Base-by-base conservation (phyloP, 257 asterid species). In the Marsdenia floribunda region DNA sequence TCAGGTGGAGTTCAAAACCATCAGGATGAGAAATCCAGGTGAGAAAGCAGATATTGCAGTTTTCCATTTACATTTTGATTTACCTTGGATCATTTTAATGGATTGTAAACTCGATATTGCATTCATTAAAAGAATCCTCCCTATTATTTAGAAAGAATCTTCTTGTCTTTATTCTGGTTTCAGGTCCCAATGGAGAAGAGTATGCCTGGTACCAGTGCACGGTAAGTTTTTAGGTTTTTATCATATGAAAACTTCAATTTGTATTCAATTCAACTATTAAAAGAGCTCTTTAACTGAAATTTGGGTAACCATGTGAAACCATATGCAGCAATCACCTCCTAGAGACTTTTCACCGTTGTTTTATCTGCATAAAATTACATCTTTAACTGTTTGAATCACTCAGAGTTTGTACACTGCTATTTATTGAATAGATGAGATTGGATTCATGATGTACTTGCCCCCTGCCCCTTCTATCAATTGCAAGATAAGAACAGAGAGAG, bases 131-230 rank as follows among this genome's bases (percentile, higher is more conserved):
- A 44, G 37, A 38, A 29, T 6, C 65, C 42, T 5, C 70, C 44
- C 33, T 12, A 19, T 66, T 66, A 16, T 40, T 38, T 38, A 66
- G 70, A 19, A 38, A 8, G 33, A 18, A 53, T 9, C 19, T 71
- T 29, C 22, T 66, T 66, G 52, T 69, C 46, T 71, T 53, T 67
- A 29, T 63, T 75, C 79, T 76, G 55, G 60, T 80, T 84, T 75
- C 91, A 91, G 97, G 97, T 82, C 96, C 96, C 66, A 85, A 89
- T 73, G 96, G 93, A 73, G 97, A 91, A 87, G 83, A 89, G 59
- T 89, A 86, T 68, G 93, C 86, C 1, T 91, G 97, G 97, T 91
- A 89, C 59, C 97, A 91, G 57, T 91, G 97, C 97, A 91, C 97
- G 19, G 97, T 91, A 86, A 58, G 90, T 80, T 73, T 71, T 55